Base-by-base conservation (phyloP, 1,139 yeast species). In the Saccharomyces pastorianus region DNA sequence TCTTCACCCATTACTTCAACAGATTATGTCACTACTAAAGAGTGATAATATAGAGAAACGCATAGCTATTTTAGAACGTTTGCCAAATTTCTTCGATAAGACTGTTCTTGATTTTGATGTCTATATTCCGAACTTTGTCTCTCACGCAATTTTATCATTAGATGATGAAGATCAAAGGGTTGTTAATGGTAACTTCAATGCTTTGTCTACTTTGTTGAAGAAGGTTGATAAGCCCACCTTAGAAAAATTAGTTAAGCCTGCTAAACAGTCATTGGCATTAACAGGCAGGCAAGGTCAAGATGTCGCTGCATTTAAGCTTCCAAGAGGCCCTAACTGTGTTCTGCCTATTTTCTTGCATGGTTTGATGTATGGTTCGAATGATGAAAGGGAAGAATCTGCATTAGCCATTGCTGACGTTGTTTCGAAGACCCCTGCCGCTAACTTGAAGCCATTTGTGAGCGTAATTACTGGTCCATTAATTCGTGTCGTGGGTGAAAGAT, bases 401-500 rank as follows among this genome's bases (percentile, higher is more conserved):
- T 73, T 84, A 64, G 97, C 90, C 58, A 88, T 95, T 67, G 95
- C 96, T 8, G 95, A 86, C 65, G 75, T 93, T 58, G 87, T 91
- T 55, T 88, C 85, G 53, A 84, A 90, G 67, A 88, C 98, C 0
- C 95, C 96, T 38, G 83, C 95, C 5, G 82, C 80, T 32, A 80
- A 80, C 62, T 80, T 95, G 71, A 88, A 84, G 70, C 89, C 96
- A 46, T 88, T 85, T 71, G 96, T 95, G 28, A 93, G 99, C 9
- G 84, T 84, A 47, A 88, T 95, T 61, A 91, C 97, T 41, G 99
- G 99, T 73, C 99, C 99, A 50, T 79, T 95, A 68, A 95, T 95
- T 73, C 89, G 99, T 78, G 96, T 91, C 55, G 88, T 93, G 69
- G 99, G 99, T 65, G 99, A 95, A 72, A 84, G 96, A 70, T 93